Base-by-base conservation (phyloP, 352 stramenopile genomes). In the Elongisporangium prolatum region DNA sequence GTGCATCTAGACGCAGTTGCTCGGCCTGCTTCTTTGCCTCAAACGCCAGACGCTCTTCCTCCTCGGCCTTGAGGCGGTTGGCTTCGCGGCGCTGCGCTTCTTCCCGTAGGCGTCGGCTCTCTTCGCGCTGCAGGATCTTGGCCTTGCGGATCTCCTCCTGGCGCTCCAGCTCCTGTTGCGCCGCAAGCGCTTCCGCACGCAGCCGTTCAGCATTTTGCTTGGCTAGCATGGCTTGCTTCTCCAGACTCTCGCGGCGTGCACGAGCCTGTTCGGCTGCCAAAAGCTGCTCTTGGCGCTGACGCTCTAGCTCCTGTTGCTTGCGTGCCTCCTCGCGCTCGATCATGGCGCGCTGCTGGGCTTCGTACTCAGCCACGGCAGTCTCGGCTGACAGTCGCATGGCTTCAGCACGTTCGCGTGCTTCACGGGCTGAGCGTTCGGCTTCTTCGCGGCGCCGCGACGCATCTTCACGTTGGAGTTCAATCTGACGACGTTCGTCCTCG, bases 21-120 rank as follows among this genome's bases (percentile, higher is more conserved):
- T 93, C 81, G 37, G 86, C 84, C 54, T 86, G 69, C 52, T 65
- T 61, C 28, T 84, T 84, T n/a, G 73, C 70, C 52, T 91, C 82
- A 38, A 88, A 88, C n/a, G 74, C 73, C 7, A 64, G 60, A 13
- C 72, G 67, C n/a, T 69, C 80, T 53, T 89, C 76, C 34, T 83
- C 76, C 53, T 91, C 80, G 1, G 75, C 82, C 52, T 76, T 63
- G 6, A 60, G 64, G 16, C 79, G 75, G 60, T 91, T 91, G 10
- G 67, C 79, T 51, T 89, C 82, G 3, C 82, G 75, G 44, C 80
- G 68, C 38, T 79, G 63, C 48, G 73, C 66, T 57, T 91, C 82
- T 55, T 89, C 82, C 4, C 82, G 56, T 57, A 89, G 61, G 2
- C 80, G 64, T 47, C 68, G 71, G 8, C 62, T 65, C 21, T 91